Base-by-base conservation (phyloP, 2,329 filamentous ascomycete genomes). In the Aspergillus sp. region DNA sequence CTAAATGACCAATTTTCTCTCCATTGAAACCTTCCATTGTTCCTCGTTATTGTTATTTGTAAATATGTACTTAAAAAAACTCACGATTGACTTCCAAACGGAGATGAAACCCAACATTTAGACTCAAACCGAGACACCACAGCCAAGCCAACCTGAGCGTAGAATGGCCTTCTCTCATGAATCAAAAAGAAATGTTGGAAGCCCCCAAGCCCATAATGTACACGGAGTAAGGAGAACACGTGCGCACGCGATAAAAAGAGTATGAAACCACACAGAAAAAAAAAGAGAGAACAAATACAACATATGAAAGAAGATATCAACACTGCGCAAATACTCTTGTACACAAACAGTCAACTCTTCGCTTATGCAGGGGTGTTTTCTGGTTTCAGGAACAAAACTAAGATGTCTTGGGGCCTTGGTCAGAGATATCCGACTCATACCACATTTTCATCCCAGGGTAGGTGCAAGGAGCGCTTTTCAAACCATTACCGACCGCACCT, bases 381-480 rank as follows among this genome's bases (percentile, higher is more conserved):
- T 41, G 49, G 18, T 51, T 30, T 22, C 15, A 24, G 17, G 9
- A 17, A 48, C 44, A 39, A 41, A 15, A 45, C 60, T 42, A 62
- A 41, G 66, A 64, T 18, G 63, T 62, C 45, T 58, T 63, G 9
- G 65, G 65, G 12, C 63, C 62, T 26, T 60, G 55, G 8, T 65
- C 64, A 17, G 50, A 34, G 38, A 56, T 48, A n/a, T 55, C 26
- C 12, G 57, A 54, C 48, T 62, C 64, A 48, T 65, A 66, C 66
- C 65, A 67, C 36, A 62, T 56, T 58, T 63, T 66, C 57, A 64
- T 54, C 18, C 57, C 59, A 38, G 66, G 65, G 32, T 66, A 67
- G 32, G 67, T 69, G 57, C 62, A 67, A 24, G 67, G 65, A 20
- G 62, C 60, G 51, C 64, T 66, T 47, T 63, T 65, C 22, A 64